Evolutionary conservation across 2,329 filamentous ascomycete genomes (phyloP).

Genomic region (Aspergillus fijiensis): DNA sequence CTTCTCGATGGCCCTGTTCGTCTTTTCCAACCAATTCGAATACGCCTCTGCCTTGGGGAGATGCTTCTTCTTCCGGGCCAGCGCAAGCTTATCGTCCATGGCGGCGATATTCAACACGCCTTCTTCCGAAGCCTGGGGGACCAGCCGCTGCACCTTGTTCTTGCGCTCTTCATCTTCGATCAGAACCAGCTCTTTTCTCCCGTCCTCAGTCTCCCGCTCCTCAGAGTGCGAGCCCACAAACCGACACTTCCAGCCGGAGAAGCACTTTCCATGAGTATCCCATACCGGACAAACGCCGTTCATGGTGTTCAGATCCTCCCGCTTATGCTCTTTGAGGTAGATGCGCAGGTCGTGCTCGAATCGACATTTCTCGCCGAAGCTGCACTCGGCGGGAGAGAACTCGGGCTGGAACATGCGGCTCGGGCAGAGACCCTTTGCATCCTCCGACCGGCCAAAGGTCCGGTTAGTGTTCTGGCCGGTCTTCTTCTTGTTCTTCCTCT

Average conservation of each 20-base stretch:
- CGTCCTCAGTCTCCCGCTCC: constrained; percentile 75
- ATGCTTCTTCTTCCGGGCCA: constrained; percentile 69
- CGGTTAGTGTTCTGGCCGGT: constrained; percentile 81
- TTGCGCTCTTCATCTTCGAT: constrained; percentile 56
- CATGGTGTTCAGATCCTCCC: constrained; percentile 74
- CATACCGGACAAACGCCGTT: constrained; percentile 79
- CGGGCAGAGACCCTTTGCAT: constrained; percentile 74
- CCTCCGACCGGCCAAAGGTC: constrained; percentile 75
- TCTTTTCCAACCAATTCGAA: constrained; percentile 72
- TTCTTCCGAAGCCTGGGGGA: constrained; percentile 45
- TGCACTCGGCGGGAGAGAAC: constrained; percentile 75
- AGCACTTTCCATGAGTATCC: constrained; percentile 71
- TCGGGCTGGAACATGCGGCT: constrained; percentile 70
- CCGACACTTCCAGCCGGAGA: constrained; percentile 89
- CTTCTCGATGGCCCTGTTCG: constrained; percentile 51
- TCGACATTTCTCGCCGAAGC: constrained; percentile 76
- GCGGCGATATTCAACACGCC: constrained; percentile 75
- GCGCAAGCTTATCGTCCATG: constrained; percentile 67
- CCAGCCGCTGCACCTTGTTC: constrained; percentile 35
- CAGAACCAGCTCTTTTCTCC: constrained; percentile 76
- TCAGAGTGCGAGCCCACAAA: constrained; percentile 84
- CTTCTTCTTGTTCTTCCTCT: constrained; percentile 58
- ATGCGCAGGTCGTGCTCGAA: constrained; percentile 79
- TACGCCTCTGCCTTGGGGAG: constrained; percentile 75
- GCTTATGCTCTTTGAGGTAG: constrained; percentile 80